Conservation (phyloP, 257 asterid genomes). For the Echium plantagineum region DNA sequence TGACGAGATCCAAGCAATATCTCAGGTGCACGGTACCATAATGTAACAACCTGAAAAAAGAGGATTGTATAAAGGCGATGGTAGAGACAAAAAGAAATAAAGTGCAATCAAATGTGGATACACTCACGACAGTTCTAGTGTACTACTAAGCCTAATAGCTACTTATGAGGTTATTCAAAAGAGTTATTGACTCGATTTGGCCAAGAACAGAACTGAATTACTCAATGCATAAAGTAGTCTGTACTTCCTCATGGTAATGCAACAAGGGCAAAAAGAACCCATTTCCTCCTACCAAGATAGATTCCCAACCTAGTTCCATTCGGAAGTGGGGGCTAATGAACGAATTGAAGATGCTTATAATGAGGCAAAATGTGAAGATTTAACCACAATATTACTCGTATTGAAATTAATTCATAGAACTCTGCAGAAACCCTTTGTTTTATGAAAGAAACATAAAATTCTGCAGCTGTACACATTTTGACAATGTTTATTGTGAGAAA, state of each 20-base stretch:
- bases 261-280: too few species aligned
- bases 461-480: neutral
- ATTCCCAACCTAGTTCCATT: too few species aligned
- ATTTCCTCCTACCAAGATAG: too few species aligned
- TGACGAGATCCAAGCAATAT: conserved; percentile 92
- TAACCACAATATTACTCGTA: neutral
- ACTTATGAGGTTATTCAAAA: neutral
- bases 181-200: neutral
- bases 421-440: neutral
- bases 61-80: neutral
- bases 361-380: too few species aligned
- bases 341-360: neutral
- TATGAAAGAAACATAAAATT: neutral
- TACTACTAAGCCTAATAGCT: neutral
- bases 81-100: neutral
- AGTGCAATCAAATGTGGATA: neutral
- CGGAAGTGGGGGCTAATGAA: too few species aligned
- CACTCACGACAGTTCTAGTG: neutral
- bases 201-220: too few species aligned
- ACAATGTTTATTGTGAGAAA: conserved; percentile 4
- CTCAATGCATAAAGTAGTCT: too few species aligned
- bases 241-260: too few species aligned
- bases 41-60: conserved; percentile 75
- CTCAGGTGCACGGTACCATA: conserved; percentile 99
- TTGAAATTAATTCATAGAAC: neutral